phyloP scores from a whole-genome alignment of 176 grass and related monocot genomes.

The Guadua angustifolia region DNA sequence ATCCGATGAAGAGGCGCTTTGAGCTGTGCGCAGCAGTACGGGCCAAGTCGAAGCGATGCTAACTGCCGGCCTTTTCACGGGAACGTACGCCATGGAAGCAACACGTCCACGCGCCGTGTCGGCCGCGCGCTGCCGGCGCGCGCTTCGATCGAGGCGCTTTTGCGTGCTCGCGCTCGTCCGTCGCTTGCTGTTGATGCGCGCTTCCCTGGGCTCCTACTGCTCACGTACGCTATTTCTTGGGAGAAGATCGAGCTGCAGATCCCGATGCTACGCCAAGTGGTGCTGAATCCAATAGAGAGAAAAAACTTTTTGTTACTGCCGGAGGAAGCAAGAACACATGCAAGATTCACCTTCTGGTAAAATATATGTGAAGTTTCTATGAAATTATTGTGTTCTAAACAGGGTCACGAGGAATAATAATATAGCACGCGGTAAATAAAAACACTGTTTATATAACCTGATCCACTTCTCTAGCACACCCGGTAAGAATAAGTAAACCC shows the following conservation, averaged over 20 bases:
- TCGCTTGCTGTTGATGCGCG: background rate
- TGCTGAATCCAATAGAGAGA: conserved; percentile 47
- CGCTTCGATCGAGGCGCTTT: conserved; percentile 26
- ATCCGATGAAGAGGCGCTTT: background rate
- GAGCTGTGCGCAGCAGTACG: background rate
- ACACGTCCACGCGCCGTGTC: conserved; percentile 53
- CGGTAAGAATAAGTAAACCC: too few relatives aligned
- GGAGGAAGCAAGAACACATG: too few relatives aligned
- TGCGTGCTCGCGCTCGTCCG: background rate
- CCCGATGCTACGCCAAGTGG: conserved; percentile 43
- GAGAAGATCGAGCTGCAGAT: conserved; percentile 39
- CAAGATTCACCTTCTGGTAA: too few relatives aligned
- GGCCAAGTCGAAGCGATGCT: conserved; percentile 37
- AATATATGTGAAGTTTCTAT: too few relatives aligned
- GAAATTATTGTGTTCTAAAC: too few relatives aligned
- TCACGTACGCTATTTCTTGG: conserved; percentile 32
- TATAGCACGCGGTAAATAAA: too few relatives aligned
- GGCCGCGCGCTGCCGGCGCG: conserved; percentile 8
- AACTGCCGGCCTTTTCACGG: conserved; percentile 45
- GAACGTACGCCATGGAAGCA: conserved; percentile 46
- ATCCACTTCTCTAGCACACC: too few relatives aligned
- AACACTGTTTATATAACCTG: too few relatives aligned
- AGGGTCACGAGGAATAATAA: too few relatives aligned
- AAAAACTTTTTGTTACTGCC: conserved; percentile 44
- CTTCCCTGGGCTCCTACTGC: too few relatives aligned